phyloP scores from a whole-genome alignment of 1,139 yeast species.

The Hansenula lynferdii region DNA sequence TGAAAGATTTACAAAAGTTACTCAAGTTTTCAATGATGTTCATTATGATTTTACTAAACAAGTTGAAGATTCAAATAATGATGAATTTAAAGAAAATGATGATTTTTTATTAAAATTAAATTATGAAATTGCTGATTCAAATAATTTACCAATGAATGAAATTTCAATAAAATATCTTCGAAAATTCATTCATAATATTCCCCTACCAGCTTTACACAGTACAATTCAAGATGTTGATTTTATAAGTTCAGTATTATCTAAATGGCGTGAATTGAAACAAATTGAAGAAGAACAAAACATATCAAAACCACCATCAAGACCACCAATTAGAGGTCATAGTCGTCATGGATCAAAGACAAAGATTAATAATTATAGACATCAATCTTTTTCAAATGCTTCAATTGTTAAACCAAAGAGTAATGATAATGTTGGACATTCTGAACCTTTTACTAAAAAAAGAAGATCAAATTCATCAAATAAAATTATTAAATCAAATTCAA shows the following conservation, averaged over 20 bases:
- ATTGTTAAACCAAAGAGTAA: neutral
- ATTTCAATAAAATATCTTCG: constrained; percentile 1
- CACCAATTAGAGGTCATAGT: neutral
- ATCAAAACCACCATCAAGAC: neutral
- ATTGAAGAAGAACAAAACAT: neutral
- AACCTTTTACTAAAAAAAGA: neutral
- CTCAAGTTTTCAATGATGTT: constrained; percentile 11
- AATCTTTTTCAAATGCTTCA: neutral
- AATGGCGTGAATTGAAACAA: constrained; percentile 3
- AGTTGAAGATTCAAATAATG: constrained; percentile 2
- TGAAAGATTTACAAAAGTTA: constrained; percentile 6
- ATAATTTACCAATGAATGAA: neutral
- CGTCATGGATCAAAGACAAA: neutral
- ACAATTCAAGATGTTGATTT: constrained; percentile 5
- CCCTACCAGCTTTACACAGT: constrained; percentile 5
- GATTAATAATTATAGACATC: neutral
- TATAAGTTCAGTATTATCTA: constrained; percentile 5
- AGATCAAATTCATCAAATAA: neutral
- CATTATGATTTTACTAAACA: constrained; percentile 12
- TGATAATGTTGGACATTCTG: neutral
- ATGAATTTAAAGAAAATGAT: neutral
- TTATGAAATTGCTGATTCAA: neutral
- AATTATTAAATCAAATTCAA: neutral
- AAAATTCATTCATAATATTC: constrained; percentile 9
- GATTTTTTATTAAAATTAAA: neutral